Base-by-base conservation (phyloP, 495 filamentous ascomycete species). In the Xylaria sp. region DNA sequence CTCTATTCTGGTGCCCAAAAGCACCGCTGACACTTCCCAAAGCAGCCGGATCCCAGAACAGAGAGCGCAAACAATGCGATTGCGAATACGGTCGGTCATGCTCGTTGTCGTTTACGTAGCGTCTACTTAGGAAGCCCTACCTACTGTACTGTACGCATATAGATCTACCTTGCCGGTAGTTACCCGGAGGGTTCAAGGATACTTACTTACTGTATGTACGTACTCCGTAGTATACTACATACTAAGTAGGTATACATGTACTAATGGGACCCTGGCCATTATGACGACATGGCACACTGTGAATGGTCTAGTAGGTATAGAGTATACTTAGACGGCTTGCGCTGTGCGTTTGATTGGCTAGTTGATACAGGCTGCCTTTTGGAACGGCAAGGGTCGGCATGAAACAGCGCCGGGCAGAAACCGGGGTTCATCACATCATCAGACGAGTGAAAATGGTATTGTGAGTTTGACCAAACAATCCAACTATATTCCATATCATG, bases 241-340 rank as follows among this genome's bases (percentile, higher is more conserved):
- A n/a, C n/a, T n/a, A n/a, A n/a, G n/a, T n/a, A n/a, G n/a, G n/a
- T n/a, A n/a, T n/a, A n/a, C n/a, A n/a, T n/a, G n/a, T n/a, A n/a
- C n/a, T 11, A 37, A 11, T 9, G 5, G 33, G 57, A 59, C 57
- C 57, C 57, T 59, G 57, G 33, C 59, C 3, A 21, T 21, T 64
- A 64, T 64, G 61, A 64, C 61, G 61, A 64, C 61, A 64, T 64
- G 6, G 61, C 24, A 35, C 31, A 6, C 41, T 8, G 37, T 46
- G 21, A 24, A 43, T 53, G n/a, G 21, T 62, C n/a, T n/a, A n/a
- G n/a, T n/a, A n/a, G 37, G 59, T 21, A 17, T 59, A 59, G 31
- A 41, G 35, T 41, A 9, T 26, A 4, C n/a, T 8, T 37, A 14
- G 24, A 19, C 14, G 7, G 58, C 19, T 7, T 61, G 31, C 37